phyloP scores from a whole-genome alignment of 2,329 filamentous ascomycete genomes.

The Colletotrichum cuscutae region DNA sequence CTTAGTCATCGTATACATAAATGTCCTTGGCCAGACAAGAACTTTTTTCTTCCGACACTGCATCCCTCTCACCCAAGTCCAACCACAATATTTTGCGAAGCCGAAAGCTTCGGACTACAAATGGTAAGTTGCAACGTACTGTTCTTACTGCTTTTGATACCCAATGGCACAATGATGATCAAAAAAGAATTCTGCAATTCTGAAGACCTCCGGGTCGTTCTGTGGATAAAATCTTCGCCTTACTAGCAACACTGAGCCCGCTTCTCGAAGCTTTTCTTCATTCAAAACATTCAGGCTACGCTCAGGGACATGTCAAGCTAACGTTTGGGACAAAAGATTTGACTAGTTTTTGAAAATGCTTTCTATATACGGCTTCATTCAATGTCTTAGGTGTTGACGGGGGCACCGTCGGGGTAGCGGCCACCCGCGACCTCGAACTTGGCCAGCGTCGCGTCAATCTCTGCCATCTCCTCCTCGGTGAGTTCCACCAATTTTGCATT shows the following conservation, averaged over 20 bases:
- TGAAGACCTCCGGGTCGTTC: conserved; percentile 44
- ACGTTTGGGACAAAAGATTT: neutral
- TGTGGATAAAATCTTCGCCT: conserved; percentile 46
- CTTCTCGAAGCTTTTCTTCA: neutral
- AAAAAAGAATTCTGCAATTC: conserved; percentile 61
- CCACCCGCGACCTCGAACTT: conserved; percentile 59
- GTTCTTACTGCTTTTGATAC: conserved; percentile 40
- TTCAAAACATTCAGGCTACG: neutral
- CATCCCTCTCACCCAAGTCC: neutral
- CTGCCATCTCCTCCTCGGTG: conserved; percentile 58
- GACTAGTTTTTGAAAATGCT: neutral
- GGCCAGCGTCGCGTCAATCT: conserved; percentile 60
- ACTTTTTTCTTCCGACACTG: neutral
- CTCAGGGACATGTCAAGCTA: neutral
- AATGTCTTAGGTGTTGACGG: conserved; percentile 48
- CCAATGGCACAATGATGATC: conserved; percentile 40
- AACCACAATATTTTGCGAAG: conserved; percentile 2
- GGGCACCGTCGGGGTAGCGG: conserved; percentile 55
- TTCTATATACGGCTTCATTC: neutral
- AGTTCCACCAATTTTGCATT: conserved; percentile 64
- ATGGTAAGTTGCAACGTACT: conserved; percentile 40
- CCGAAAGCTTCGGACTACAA: neutral
- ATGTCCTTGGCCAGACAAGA: neutral
- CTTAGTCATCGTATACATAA: conserved; percentile 27
- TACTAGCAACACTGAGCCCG: conserved; percentile 29